phyloP scores from a whole-genome alignment of 2,329 filamentous ascomycete genomes.

The Elsinoe arachidis region DNA sequence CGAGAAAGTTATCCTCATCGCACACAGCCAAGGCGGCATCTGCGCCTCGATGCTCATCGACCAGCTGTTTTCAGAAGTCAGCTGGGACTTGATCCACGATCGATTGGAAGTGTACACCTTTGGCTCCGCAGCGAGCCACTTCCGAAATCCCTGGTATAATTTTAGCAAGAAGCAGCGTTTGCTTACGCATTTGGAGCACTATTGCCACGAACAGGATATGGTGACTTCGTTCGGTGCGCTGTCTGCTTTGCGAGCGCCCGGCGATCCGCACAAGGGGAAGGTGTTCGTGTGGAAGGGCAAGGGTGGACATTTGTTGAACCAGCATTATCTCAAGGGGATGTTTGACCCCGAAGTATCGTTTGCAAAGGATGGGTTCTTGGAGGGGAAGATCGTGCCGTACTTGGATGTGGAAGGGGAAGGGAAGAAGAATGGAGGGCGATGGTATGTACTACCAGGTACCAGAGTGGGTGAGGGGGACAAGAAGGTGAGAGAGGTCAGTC shows the following conservation, averaged over 20 bases:
- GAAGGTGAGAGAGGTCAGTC: conserved; percentile 7
- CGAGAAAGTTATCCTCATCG: conserved; percentile 62
- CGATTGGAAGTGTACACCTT: conserved; percentile 72
- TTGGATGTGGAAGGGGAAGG: neutral
- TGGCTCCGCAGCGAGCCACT: conserved; percentile 70
- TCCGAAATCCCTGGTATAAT: conserved; percentile 50
- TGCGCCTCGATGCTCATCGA: conserved; percentile 65
- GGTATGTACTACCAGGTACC: neutral
- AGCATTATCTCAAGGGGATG: conserved; percentile 54
- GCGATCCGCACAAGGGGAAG: conserved; percentile 41
- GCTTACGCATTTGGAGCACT: conserved; percentile 70
- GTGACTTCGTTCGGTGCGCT: conserved; percentile 67
- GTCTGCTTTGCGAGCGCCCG: conserved; percentile 50
- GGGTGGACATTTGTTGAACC: conserved; percentile 37
- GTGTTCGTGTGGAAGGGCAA: conserved; percentile 37
- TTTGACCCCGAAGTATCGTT: conserved; percentile 33
- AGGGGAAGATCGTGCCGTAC: conserved; percentile 5
- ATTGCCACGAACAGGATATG: conserved; percentile 65
- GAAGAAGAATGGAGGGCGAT: neutral
- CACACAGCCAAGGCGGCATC: conserved; percentile 72
- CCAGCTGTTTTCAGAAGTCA: conserved; percentile 65
- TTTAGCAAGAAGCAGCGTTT: conserved; percentile 28
- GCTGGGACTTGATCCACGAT: conserved; percentile 49
- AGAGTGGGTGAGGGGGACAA: neutral
- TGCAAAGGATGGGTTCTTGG: neutral